Evolutionary conservation across 768 basidiomycete genomes (phyloP), one percentile per base, ranked within the genome.

Genomic region (Amanita phalloides): DNA sequence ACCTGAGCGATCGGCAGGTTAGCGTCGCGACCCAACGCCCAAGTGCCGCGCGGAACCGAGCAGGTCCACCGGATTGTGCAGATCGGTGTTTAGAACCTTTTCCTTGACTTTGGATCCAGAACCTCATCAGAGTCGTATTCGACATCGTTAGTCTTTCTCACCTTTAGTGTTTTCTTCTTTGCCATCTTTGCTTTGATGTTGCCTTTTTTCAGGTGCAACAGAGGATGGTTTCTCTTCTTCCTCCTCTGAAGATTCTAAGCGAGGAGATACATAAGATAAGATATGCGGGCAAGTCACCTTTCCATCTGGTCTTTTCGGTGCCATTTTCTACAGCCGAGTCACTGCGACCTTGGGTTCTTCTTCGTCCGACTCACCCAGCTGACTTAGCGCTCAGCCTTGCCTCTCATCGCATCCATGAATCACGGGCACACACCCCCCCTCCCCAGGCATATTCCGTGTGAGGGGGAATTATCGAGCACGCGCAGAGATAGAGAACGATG

Each of bases 131-230:
- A 84, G 32, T 80, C 78, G 59, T 81, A 84, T n/a, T 79, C 77
- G 10, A 21, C 50, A n/a, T 45, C 43, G 21, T 51, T 67, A 5
- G 70, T 72, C 21, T 64, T 67, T 1, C 75, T 72, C 2, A 81
- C 81, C 55, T 84, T 88, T 54, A 74, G 74, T 0, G 83, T 86
- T 61, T 92, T 93, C 67, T 92, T 96, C 67, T 94, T 91, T 0
- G 92, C 92, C 2, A 98, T 70, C 66, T 94, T 95, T 17, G 81
- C 80, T 66, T 96, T 96, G 57, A 97, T 67, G 1, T 86, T 89
- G 49, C 90, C 91, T 70, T 93, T 96, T 71, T 96, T 95, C 77
- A 0, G 78, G 57, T 3, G 73, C 65, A 4, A 71, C 62, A 2
- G 77, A 49, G 38, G 72, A 65, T 4, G 74, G 66, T 44, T 77